Evolutionary conservation across 202 grass and related monocot genomes (phyloP).

Genomic region (Dendrocalamus latiflorus): DNA sequence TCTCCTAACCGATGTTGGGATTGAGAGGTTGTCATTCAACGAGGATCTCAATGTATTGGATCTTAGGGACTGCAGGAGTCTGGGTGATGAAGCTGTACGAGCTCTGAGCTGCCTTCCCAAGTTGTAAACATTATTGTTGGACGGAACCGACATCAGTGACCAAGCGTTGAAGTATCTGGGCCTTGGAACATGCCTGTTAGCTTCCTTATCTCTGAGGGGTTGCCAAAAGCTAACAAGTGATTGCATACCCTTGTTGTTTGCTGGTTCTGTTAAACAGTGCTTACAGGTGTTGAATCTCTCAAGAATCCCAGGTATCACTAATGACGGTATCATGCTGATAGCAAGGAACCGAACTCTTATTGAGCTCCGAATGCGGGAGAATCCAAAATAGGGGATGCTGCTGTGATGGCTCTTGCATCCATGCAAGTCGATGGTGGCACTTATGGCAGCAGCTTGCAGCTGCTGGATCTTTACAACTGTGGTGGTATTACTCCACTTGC

Average conservation of each 20-base stretch:
- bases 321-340: conserved; percentile 69
- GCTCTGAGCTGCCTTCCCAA: conserved; percentile 71
- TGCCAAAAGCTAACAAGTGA: conserved; percentile 79
- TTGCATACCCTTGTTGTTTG: conserved; percentile 58
- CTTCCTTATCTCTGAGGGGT: conserved; percentile 77
- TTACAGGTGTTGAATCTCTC: conserved; percentile 80
- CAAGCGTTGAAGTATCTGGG: conserved; percentile 74
- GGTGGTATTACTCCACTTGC: conserved; percentile 72
- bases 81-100: conserved; percentile 81
- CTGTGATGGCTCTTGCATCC: conserved; percentile 90
- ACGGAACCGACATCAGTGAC: conserved; percentile 62
- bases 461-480: conserved; percentile 80
- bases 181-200: conserved; percentile 53
- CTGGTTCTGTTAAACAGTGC: conserved; percentile 51
- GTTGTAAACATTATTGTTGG: conserved; percentile 59
- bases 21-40: conserved; percentile 77
- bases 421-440: conserved; percentile 84
- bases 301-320: conserved; percentile 58
- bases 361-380: conserved; percentile 78
- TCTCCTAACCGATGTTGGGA: conserved; percentile 72
- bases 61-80: conserved; percentile 76
- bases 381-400: conserved; percentile 62
- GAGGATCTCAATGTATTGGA: conserved; percentile 85
- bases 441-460: conserved; percentile 61
- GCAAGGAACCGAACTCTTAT: conserved; percentile 51